Evolutionary conservation across 148 eudicot species (phyloP), one percentile per base, ranked within the genome.

Genomic region (Persicaria maculosa): DNA sequence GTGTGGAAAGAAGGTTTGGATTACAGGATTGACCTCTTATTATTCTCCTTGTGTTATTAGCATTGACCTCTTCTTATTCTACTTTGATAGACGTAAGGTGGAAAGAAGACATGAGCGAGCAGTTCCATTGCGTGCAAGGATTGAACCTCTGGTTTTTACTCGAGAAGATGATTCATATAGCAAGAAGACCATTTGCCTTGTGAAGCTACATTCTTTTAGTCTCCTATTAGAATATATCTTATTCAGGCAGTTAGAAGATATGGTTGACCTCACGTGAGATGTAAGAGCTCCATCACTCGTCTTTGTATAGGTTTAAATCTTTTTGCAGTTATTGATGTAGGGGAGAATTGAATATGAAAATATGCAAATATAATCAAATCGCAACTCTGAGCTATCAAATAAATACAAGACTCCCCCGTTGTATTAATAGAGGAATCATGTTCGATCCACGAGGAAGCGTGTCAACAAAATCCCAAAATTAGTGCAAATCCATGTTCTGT

Each of bases 1-100:
- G 25, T 22, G 25, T 22, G 90, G 82, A 2, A 90, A 88, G 79
- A 85, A 80, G 83, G 93, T 40, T 67, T 58, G 12, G 40, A 44
- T 44, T 59, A 16, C 9, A 31, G 40, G 2, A 6, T 15, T 43
- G 20, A 10, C 70, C 12, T 44, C 44, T 15, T 68, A 6, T 44
- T 31, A 31, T 31, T 31, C 40, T 31, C 40, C 40, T 31, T 31
- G 3, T 31, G 40, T 31, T 45, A 44, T 17, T 67, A 11, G 16
- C 25, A n/a, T 44, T 44, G 36, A 20, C n/a, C 3, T 46, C 47
- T 47, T 69, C 25, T 69, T 47, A 25, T 48, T 46, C 2, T n/a
- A 16, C 17, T 71, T 71, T 9, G 31, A 71, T 54, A 71, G 73
- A 71, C 73, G 1, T 71, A 71, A 11, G 5, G 14, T 8, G 73